Evolutionary conservation across 768 basidiomycete species (phyloP).

Genomic region (Lentinula raphanica): DNA sequence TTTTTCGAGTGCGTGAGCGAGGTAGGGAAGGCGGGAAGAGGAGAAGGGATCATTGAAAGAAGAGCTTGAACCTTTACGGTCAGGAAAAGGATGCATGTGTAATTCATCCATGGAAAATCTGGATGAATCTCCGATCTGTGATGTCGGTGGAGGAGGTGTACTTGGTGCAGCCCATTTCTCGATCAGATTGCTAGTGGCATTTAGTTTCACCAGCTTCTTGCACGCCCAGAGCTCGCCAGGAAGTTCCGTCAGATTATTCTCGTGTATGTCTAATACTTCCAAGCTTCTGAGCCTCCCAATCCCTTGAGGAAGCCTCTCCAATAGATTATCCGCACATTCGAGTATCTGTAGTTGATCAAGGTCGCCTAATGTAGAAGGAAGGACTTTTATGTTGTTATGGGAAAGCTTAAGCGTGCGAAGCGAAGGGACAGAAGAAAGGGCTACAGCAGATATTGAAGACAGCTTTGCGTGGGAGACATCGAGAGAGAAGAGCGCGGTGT

Average conservation of each 20-base stretch:
- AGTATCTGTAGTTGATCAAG: conserved; percentile 66
- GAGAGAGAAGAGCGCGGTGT: conserved; percentile 59
- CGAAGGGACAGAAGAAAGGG: conserved; percentile 66
- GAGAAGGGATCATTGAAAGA: conserved; percentile 16
- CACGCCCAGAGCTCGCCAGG: conserved; percentile 84
- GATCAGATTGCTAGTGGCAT: conserved; percentile 85
- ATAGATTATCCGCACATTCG: conserved; percentile 87
- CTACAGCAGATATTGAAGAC: conserved; percentile 71
- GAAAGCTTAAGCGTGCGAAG: conserved; percentile 72
- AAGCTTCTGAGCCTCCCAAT: conserved; percentile 76
- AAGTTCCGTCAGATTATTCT: conserved; percentile 78
- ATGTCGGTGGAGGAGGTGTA: conserved; percentile 10
- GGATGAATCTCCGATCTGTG: neutral
- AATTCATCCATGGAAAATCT: neutral
- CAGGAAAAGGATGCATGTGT: conserved; percentile 17
- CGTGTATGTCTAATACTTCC: conserved; percentile 78
- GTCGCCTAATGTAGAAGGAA: conserved; percentile 80
- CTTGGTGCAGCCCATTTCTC: conserved; percentile 64
- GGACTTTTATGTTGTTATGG: conserved; percentile 78
- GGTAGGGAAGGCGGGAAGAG: conserved; percentile 38
- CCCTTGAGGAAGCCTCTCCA: conserved; percentile 67
- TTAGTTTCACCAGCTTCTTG: conserved; percentile 62
- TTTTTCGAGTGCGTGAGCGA: conserved; percentile 66
- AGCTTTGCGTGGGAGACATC: conserved; percentile 88
- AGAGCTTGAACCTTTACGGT: conserved; percentile 37